Base-by-base conservation (phyloP, 768 basidiomycete species). In the Ramaria sp. region DNA sequence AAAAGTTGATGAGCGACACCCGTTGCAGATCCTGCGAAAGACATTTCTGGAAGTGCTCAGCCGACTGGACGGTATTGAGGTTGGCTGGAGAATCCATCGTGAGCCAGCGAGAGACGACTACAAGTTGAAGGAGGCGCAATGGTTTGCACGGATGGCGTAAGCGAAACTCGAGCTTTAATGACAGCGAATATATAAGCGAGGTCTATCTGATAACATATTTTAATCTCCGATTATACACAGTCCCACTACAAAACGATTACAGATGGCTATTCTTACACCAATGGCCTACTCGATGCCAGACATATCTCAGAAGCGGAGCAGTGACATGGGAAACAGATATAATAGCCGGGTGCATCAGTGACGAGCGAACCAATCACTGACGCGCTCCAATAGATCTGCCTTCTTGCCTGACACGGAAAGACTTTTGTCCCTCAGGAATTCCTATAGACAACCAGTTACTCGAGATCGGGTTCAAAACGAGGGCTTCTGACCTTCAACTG, bases 1-100 rank as follows among this genome's bases (percentile, higher is more conserved):
- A 94, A 69, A 97, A 99, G 72, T 88, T 91, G 66, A 96, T 82
- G 38, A 95, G 74, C 4, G 93, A 93, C 22, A 95, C 78, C 20
- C 88, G 75, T 19, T 78, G 70, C 34, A 99, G 80, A 70, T 98
- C 94, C 20, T 70, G 65, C 0, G 83, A 84, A 48, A 97, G 81
- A 9, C 89, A 70, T 7, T 72, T 65, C 67, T 90, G 82, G 71
- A 98, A 91, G 51, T 90, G 79, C 1, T 78, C 71, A 1, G 89
- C 69, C 3, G 88, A 87, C 22, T 70, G 66, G 51, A 95, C 77
- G 13, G 63, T 62, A 64, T 73, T 59, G 59, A 77, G 65, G 62
- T 82, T 82, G 20, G 66, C 59, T 11, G 63, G 57, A 19, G 42
- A 13, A 15, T 45, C 31, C 33, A 48, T 43, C 37, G 43, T 17